Evolutionary conservation across 1,284 basidiomycete species (phyloP).

Genomic region (Fomitopsis palustris): DNA sequence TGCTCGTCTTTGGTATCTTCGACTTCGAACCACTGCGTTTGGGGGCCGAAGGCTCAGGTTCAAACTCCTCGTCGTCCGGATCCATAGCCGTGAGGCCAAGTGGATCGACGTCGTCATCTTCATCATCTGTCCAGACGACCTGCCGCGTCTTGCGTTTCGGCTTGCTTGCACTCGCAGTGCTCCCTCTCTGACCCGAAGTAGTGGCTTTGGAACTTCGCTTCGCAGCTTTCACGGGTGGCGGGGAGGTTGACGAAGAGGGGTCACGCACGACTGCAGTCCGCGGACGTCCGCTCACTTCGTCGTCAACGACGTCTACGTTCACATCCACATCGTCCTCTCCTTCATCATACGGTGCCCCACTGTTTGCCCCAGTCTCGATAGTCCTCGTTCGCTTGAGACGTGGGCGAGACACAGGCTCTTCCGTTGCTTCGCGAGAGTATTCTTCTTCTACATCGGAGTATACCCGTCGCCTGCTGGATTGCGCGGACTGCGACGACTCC

Average conservation of each 20-base stretch:
- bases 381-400: slow-evolving; percentile 16
- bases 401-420: neutral
- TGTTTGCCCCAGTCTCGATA: slow-evolving; percentile 7
- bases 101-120: slow-evolving; percentile 13
- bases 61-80: slow-evolving; percentile 21
- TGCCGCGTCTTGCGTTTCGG: slow-evolving; percentile 9
- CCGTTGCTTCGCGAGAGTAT: slow-evolving; percentile 4
- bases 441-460: slow-evolving; percentile 5
- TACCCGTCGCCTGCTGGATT: neutral
- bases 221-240: slow-evolving; percentile 5
- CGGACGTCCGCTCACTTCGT: slow-evolving; percentile 20
- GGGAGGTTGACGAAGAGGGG: slow-evolving; percentile 13
- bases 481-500: neutral
- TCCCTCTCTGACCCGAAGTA: neutral
- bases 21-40: slow-evolving; percentile 13
- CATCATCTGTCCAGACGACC: slow-evolving; percentile 23
- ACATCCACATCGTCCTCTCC: slow-evolving; percentile 21
- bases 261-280: slow-evolving; percentile 9
- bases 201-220: slow-evolving; percentile 1
- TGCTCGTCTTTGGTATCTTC: slow-evolving; percentile 14
- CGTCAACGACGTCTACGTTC: slow-evolving; percentile 23
- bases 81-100: slow-evolving; percentile 9
- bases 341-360: slow-evolving; percentile 3
- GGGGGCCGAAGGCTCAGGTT: slow-evolving; percentile 15
- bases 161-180: slow-evolving; percentile 8